Evolutionary conservation across 768 basidiomycete genomes (phyloP).

Genomic region (Filobasidium wieringae): DNA sequence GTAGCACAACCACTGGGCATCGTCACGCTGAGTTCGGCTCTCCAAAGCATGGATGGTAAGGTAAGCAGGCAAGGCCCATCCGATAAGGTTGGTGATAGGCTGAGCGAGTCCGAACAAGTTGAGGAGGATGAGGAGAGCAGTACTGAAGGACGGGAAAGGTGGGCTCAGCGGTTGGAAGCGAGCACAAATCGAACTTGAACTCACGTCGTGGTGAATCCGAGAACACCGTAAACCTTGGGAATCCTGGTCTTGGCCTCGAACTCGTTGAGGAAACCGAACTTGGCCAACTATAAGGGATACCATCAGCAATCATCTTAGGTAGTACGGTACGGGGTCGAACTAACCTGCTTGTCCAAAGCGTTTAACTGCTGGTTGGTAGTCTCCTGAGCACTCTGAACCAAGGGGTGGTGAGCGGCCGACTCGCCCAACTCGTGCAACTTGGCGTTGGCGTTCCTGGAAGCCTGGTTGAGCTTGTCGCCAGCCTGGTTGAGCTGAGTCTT

Average conservation of each 20-base stretch:
- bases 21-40: slow-evolving; percentile 59
- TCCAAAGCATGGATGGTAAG: slow-evolving; percentile 93
- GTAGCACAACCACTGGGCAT: slow-evolving; percentile 94
- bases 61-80: slow-evolving; percentile 88
- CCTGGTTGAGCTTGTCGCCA: background rate
- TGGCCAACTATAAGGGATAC: slow-evolving; percentile 43
- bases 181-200: slow-evolving; percentile 21
- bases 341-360: slow-evolving; percentile 7
- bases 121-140: slow-evolving; percentile 38
- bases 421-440: slow-evolving; percentile 1
- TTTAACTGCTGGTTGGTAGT: slow-evolving; percentile 7
- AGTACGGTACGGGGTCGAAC: background rate
- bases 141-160: slow-evolving; percentile 8
- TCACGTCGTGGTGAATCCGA: slow-evolving; percentile 59
- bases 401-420: slow-evolving; percentile 8
- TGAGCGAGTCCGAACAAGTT: slow-evolving; percentile 60
- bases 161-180: background rate
- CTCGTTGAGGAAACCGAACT: slow-evolving; percentile 75
- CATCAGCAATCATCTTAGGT: background rate
- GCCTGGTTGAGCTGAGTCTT: background rate
- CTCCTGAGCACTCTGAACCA: slow-evolving; percentile 8
- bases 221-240: slow-evolving; percentile 80
- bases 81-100: slow-evolving; percentile 86
- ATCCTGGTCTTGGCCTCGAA: slow-evolving; percentile 83
- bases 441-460: background rate